Evolutionary conservation across 805 yeast genomes (phyloP).

Genomic region (Kodamaea jinghongensis): DNA sequence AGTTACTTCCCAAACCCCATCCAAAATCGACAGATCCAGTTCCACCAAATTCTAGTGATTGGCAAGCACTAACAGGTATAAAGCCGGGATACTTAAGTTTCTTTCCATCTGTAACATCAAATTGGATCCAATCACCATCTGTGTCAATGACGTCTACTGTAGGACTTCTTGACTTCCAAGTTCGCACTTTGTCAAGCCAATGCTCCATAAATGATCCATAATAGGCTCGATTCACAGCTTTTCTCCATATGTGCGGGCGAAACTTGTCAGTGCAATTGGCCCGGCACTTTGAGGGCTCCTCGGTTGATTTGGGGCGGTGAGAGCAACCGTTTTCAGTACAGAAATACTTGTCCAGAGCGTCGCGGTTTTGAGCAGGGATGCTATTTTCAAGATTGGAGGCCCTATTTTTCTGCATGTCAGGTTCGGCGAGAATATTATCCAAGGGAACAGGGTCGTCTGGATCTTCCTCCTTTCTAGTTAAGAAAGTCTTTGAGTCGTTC

Average conservation of each 20-base stretch:
- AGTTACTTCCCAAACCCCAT: background rate
- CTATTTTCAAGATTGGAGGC: no score
- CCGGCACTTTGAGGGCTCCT: background rate
- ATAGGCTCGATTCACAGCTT: no score
- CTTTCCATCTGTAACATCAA: slow-evolving; percentile 6
- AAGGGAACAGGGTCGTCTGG: slow-evolving; percentile 1
- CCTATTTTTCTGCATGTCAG: no score
- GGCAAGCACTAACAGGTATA: slow-evolving; percentile 13
- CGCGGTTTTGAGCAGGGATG: no score
- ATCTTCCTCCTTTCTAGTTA: background rate
- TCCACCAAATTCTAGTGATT: slow-evolving; percentile 12
- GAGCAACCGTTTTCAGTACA: no score
- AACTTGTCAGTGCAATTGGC: background rate
- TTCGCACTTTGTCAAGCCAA: background rate
- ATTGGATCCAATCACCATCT: slow-evolving; percentile 10
- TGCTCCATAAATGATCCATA: no score
- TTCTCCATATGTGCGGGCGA: no score
- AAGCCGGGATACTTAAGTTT: slow-evolving; percentile 9
- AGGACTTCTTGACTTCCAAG: background rate
- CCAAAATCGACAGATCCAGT: slow-evolving; percentile 11
- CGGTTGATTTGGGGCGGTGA: no score
- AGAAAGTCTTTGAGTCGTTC: slow-evolving; percentile 1
- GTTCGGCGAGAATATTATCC: no score
- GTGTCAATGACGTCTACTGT: background rate
- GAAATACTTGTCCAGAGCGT: no score